Evolutionary conservation across 2,329 filamentous ascomycete genomes (phyloP).

Genomic region (Verticillium nonalfalfae): DNA sequence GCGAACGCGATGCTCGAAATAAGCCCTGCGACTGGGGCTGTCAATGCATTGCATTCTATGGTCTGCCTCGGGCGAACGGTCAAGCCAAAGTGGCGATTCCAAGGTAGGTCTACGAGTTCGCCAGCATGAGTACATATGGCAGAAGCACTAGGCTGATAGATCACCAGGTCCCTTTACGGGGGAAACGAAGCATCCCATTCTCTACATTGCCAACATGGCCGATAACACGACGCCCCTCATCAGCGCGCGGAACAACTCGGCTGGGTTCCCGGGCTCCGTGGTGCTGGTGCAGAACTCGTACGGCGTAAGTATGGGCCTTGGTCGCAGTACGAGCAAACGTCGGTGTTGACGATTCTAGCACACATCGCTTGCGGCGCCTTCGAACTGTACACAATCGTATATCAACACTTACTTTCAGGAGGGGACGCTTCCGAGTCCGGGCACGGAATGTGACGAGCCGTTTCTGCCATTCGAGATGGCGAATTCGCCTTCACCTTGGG

Average conservation of each 20-base stretch:
- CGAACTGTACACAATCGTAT: conserved; percentile 33
- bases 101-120: conserved; percentile 14
- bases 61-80: conserved; percentile 29
- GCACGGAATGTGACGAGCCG: conserved; percentile 40
- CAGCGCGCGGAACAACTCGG: conserved; percentile 37
- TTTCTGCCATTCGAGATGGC: conserved; percentile 30
- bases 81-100: conserved; percentile 32
- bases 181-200: conserved; percentile 33
- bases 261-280: conserved; percentile 35
- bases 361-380: conserved; percentile 37
- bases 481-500: not conserved
- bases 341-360: conserved; percentile 28
- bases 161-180: conserved; percentile 17
- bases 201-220: conserved; percentile 36
- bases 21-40: conserved; percentile 35
- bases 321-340: not conserved
- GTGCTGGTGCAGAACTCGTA: conserved; percentile 43
- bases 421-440: conserved; percentile 34
- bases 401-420: conserved; percentile 38
- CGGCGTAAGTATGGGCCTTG: conserved; percentile 29
- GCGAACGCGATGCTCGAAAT: conserved; percentile 24
- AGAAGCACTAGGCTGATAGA: too few relatives aligned
- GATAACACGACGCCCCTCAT: conserved; percentile 42
- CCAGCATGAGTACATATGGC: not conserved
- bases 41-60: conserved; percentile 32